Percentiles rank a stretch among this genome's conserved stretches.
phyloP scores from a whole-genome alignment of 2,329 filamentous ascomycete genomes.

The Herpotrichia juniperi region DNA sequence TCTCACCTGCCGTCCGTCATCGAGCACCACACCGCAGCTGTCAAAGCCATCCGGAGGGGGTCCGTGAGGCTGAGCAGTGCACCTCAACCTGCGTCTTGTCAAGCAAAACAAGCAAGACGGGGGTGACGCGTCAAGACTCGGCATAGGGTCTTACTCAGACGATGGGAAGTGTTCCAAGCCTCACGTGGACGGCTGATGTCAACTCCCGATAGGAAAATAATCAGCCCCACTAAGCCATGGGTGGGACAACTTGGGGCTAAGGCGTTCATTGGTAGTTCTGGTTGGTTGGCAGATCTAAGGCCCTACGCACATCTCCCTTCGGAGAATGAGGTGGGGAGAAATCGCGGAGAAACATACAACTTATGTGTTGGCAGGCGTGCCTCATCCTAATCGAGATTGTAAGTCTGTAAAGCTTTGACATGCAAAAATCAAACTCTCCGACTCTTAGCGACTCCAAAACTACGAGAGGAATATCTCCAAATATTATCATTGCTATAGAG shows the following conservation, averaged over 20 bases:
- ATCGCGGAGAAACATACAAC: conserved; percentile 5
- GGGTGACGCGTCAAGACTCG: conserved; percentile 6
- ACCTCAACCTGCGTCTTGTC: neutral
- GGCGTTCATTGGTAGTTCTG: neutral
- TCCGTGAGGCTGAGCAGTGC: conserved; percentile 12
- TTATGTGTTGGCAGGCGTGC: no score
- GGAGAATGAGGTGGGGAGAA: conserved; percentile 21
- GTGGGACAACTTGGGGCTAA: neutral
- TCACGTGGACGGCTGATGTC: neutral
- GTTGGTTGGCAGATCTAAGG: conserved; percentile 2
- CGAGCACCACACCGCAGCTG: neutral
- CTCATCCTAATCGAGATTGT: no score
- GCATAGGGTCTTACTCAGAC: neutral
- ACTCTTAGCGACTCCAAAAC: no score
- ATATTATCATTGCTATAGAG: no score
- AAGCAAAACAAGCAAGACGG: neutral
- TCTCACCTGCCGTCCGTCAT: conserved; percentile 3
- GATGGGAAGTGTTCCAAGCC: neutral
- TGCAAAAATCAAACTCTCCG: no score
- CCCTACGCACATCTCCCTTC: conserved; percentile 3
- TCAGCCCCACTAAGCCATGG: conserved; percentile 5
- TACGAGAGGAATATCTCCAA: no score
- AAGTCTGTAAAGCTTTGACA: no score
- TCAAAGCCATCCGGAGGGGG: conserved; percentile 10
- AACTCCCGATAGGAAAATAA: neutral